phyloP scores from a whole-genome alignment of 2,329 filamentous ascomycete genomes.

The Pseudohalonectria lignicola region DNA sequence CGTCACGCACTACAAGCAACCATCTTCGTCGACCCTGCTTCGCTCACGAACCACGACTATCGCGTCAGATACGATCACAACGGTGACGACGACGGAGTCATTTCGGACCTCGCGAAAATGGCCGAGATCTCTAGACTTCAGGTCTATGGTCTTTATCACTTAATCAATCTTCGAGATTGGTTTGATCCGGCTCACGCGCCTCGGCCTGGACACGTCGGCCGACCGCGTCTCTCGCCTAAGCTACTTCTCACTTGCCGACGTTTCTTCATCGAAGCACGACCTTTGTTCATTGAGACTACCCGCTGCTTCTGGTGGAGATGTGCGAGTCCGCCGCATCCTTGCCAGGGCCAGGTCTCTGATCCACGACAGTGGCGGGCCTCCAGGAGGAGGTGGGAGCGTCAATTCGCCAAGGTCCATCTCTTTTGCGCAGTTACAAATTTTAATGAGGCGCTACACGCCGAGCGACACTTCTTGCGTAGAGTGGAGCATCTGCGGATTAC shows the following conservation, averaged over 20 bases:
- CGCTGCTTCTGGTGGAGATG: background rate
- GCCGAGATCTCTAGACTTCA: too few relatives aligned
- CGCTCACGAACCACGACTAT: background rate
- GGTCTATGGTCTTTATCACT: too few relatives aligned
- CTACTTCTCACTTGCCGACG: background rate
- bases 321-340: background rate
- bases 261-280: background rate
- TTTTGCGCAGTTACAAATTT: background rate
- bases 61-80: background rate
- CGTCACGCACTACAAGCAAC: background rate
- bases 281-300: background rate
- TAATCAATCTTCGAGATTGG: background rate
- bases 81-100: background rate
- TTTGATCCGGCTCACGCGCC: background rate
- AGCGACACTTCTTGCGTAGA: background rate
- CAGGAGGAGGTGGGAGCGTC: background rate
- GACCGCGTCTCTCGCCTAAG: background rate
- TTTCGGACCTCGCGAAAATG: background rate
- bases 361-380: background rate
- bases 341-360: too few relatives aligned
- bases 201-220: background rate
- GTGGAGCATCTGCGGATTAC: constrained; percentile 1
- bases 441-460: background rate
- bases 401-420: background rate
- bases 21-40: background rate